Conservation (phyloP, 495 filamentous ascomycete species). For the Hypoxylon intermedium region DNA sequence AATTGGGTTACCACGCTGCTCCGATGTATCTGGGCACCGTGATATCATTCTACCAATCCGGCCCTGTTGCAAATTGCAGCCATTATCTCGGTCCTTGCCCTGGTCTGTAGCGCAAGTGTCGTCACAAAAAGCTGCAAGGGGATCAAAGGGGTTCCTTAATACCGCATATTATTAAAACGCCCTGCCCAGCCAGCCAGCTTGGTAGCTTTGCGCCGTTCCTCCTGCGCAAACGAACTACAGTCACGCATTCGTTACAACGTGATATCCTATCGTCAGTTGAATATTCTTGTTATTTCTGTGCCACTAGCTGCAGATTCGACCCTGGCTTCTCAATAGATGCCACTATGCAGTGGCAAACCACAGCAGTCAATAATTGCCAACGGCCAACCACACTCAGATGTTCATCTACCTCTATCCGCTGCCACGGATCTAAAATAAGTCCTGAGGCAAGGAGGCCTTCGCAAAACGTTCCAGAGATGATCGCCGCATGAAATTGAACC, state of each 20-base stretch:
- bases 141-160: slow-evolving; percentile 23
- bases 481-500: slow-evolving; percentile 30
- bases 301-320: slow-evolving; percentile 7
- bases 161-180: slow-evolving; percentile 30
- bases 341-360: slow-evolving; percentile 11
- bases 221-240: background rate
- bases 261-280: slow-evolving; percentile 8
- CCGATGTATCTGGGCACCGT: background rate
- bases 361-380: too few relatives aligned
- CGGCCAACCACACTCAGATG: too few relatives aligned
- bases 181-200: slow-evolving; percentile 24
- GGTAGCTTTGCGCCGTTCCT: slow-evolving; percentile 15
- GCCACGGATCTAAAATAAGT: background rate
- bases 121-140: slow-evolving; percentile 22
- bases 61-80: slow-evolving; percentile 28
- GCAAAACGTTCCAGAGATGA: slow-evolving; percentile 20
- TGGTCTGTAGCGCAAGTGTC: background rate
- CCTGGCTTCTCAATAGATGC: background rate
- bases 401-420: background rate
- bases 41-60: slow-evolving; percentile 29
- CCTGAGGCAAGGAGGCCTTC: slow-evolving; percentile 8
- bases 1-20: slow-evolving; percentile 16
- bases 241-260: slow-evolving; percentile 9
- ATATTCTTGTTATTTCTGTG: too few relatives aligned
- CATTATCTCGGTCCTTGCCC: slow-evolving; percentile 10